Conservation (phyloP, 768 basidiomycete species). For the Tubosaeta brunneosetosa region DNA sequence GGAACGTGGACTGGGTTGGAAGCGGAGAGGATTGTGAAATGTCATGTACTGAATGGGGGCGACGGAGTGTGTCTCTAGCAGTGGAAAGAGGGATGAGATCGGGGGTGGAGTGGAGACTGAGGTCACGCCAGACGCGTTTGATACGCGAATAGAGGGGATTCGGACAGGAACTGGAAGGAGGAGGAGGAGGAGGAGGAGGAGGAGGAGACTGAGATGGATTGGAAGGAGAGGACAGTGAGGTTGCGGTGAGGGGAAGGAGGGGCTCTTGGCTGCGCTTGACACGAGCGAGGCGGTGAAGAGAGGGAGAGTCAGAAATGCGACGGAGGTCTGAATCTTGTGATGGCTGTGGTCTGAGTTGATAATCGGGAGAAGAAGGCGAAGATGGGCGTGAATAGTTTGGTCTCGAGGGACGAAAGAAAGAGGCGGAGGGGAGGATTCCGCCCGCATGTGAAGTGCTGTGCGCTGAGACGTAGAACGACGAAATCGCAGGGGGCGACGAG, state of each 20-base stretch:
- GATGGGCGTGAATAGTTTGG: slow-evolving; percentile 48
- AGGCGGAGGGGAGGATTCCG: slow-evolving; percentile 73
- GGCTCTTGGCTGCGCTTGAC: slow-evolving; percentile 70
- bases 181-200: background rate
- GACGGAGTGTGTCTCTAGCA: background rate
- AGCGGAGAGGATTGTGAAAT: slow-evolving; percentile 1
- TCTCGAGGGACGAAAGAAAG: slow-evolving; percentile 71
- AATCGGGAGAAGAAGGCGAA: slow-evolving; percentile 25
- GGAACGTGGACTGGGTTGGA: slow-evolving; percentile 12
- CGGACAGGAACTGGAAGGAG: background rate
- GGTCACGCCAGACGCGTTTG: slow-evolving; percentile 52
- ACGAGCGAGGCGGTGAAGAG: slow-evolving; percentile 33
- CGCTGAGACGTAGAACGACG: slow-evolving; percentile 22
- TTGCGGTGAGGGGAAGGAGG: slow-evolving; percentile 48
- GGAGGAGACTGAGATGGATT: background rate
- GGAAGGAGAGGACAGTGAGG: background rate
- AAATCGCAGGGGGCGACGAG: slow-evolving; percentile 26
- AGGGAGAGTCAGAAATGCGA: slow-evolving; percentile 24
- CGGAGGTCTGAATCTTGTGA: slow-evolving; percentile 41
- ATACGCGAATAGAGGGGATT: slow-evolving; percentile 36
- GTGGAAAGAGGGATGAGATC: slow-evolving; percentile 19
- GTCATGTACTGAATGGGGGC: slow-evolving; percentile 13
- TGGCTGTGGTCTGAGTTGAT: slow-evolving; percentile 32
- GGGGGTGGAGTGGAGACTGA: slow-evolving; percentile 48
- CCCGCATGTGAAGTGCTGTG: slow-evolving; percentile 68